Conservation (phyloP, 331 rosid species). For the Acacia concinna region DNA sequence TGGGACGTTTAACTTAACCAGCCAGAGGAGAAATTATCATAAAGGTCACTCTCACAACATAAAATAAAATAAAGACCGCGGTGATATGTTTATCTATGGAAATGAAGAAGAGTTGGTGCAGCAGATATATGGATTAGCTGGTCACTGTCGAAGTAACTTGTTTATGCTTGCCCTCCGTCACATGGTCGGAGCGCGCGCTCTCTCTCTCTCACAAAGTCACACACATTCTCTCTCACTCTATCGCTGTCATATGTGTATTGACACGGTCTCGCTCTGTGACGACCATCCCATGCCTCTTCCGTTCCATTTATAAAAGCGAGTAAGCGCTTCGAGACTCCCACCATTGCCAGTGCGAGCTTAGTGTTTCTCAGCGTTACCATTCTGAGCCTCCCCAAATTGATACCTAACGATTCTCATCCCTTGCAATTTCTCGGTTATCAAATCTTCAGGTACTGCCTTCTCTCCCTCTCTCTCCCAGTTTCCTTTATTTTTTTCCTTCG, state of each 20-base stretch:
- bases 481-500: background rate
- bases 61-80: too few relatives aligned
- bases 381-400: background rate
- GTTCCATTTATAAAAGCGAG: background rate
- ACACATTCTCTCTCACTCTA: background rate
- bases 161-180: background rate
- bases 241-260: background rate
- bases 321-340: background rate
- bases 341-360: background rate
- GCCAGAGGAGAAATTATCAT: too few relatives aligned
- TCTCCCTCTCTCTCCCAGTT: background rate
- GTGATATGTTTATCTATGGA: background rate
- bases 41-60: too few relatives aligned
- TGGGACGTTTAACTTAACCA: too few relatives aligned
- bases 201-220: background rate
- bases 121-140: background rate
- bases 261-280: background rate
- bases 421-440: background rate
- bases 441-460: conserved; percentile 37
- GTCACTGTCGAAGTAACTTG: background rate
- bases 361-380: background rate
- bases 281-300: background rate
- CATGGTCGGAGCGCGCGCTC: conserved; percentile 7
- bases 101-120: background rate
- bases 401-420: background rate